phyloP scores from a whole-genome alignment of 1,284 basidiomycete species.

The Trichosporon asahii region DNA sequence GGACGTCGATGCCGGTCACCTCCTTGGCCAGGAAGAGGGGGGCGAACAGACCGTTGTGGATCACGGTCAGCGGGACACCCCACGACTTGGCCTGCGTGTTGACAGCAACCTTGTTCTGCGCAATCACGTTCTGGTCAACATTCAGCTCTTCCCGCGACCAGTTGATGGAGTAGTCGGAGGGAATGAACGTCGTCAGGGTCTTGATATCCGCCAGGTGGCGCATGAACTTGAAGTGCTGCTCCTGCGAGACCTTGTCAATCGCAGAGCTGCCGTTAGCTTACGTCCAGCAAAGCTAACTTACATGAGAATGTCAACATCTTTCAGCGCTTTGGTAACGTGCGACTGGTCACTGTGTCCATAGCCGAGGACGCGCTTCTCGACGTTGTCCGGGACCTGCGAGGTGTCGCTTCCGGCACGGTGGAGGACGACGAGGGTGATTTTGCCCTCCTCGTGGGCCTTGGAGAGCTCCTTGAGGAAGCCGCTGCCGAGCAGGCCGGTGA shows the following conservation, averaged over 20 bases:
- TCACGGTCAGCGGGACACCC: constrained; percentile 15
- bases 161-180: constrained; percentile 23
- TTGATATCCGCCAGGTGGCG: constrained; percentile 10
- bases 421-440: constrained; percentile 20
- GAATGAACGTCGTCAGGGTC: constrained; percentile 15
- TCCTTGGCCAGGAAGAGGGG: background rate
- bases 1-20: constrained; percentile 16
- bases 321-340: constrained; percentile 3
- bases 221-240: constrained; percentile 9
- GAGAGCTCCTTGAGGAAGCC: constrained; percentile 9
- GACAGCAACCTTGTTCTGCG: constrained; percentile 4
- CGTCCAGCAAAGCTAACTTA: background rate
- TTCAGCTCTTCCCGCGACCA: constrained; percentile 5
- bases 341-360: background rate
- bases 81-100: background rate
- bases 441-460: constrained; percentile 8
- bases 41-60: constrained; percentile 22
- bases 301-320: constrained; percentile 13
- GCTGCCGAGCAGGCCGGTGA: constrained; percentile 18
- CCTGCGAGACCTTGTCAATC: background rate
- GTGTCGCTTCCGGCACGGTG: constrained; percentile 19
- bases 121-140: background rate
- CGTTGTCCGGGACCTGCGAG: constrained; percentile 16
- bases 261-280: constrained; percentile 13
- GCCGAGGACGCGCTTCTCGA: constrained; percentile 20